Conservation (phyloP, 1,284 basidiomycete species). For the Sanghuangporus baumii region DNA sequence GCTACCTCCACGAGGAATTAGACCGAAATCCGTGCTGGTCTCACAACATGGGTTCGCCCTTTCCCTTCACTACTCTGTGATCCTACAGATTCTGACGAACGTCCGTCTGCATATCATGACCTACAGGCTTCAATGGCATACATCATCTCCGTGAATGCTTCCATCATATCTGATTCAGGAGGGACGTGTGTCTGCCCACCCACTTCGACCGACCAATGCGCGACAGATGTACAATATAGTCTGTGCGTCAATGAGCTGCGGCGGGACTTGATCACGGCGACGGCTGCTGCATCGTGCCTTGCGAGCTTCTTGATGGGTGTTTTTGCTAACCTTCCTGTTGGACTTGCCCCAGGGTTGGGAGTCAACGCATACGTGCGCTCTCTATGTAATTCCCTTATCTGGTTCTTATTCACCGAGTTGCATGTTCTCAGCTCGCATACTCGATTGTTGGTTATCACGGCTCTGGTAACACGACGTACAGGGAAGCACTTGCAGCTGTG, state of each 20-base stretch:
- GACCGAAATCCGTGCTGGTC: slow-evolving; percentile 77
- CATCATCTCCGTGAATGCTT: slow-evolving; percentile 80
- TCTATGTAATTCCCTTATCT: too few species aligned
- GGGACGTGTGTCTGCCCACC: slow-evolving; percentile 76
- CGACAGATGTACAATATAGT: slow-evolving; percentile 54
- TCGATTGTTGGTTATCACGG: slow-evolving; percentile 85
- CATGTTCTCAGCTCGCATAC: slow-evolving; percentile 66
- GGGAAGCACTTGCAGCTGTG: slow-evolving; percentile 82
- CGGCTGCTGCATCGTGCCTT: slow-evolving; percentile 73
- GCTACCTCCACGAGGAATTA: slow-evolving; percentile 23
- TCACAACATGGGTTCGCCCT: slow-evolving; percentile 78
- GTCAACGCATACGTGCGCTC: slow-evolving; percentile 76
- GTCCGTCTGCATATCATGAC: neutral
- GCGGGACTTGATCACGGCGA: slow-evolving; percentile 72
- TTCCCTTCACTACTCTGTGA: neutral
- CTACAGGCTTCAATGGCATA: slow-evolving; percentile 62
- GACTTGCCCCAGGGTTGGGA: slow-evolving; percentile 74
- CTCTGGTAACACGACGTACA: slow-evolving; percentile 69
- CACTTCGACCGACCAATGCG: slow-evolving; percentile 37
- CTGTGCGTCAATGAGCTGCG: slow-evolving; percentile 62
- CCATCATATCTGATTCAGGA: slow-evolving; percentile 71
- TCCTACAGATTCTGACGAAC: neutral
- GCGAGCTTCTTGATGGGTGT: slow-evolving; percentile 79
- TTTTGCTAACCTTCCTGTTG: slow-evolving; percentile 81
- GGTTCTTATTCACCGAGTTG: neutral